Base-by-base conservation (phyloP, 176 grass and related monocot genomes). In the Lolium rigidum region DNA sequence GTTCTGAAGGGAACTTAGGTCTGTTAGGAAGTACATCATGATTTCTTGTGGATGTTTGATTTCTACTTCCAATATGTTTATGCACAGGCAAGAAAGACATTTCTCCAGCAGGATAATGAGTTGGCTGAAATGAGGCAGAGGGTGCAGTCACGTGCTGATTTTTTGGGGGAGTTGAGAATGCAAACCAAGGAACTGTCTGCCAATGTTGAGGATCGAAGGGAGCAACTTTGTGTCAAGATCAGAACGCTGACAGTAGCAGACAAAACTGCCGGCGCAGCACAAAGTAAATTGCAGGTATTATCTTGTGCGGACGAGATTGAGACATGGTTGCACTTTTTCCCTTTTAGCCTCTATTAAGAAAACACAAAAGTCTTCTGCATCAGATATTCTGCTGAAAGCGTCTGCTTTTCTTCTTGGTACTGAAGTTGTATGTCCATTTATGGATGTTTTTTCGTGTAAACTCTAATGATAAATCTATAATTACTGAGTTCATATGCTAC, bases 111-210 rank as follows among this genome's bases (percentile, higher is more conserved):
- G 70, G 84, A 63, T 16, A 93, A 91, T 50, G 88, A 94, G 86
- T 54, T 99, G 83, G 92, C 93, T 21, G 83, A 96, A 49, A 96
- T 93, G 85, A 89, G 81, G 66, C 84, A 76, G 65, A 91, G 68
- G 11, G 72, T 96, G 59, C 87, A 91, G 52, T 56, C 28, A 10
- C 81, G n/a, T 41, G 81, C 90, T 68, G 85, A 89, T 78, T 64
- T 70, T 39, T 24, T 94, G 50, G 82, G 60, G 39, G 91, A 93
- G 68, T 38, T 93, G 85, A 88, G 81, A 39, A 60, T 83, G 52
- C 47, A 28, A 60, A 58, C 46, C 0, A 90, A 90, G 73, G 83
- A 80, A 86, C 9, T 72, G 12, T 88, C 94, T 2, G 87, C 89
- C 0, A 91, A 91, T 85, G 71, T 78, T 63, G 90, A 91, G 72